A percentile compares a stretch with the other conserved stretches of the same genome.
Conservation (phyloP, 352 stramenopile species). For the Phytophthora pini region DNA sequence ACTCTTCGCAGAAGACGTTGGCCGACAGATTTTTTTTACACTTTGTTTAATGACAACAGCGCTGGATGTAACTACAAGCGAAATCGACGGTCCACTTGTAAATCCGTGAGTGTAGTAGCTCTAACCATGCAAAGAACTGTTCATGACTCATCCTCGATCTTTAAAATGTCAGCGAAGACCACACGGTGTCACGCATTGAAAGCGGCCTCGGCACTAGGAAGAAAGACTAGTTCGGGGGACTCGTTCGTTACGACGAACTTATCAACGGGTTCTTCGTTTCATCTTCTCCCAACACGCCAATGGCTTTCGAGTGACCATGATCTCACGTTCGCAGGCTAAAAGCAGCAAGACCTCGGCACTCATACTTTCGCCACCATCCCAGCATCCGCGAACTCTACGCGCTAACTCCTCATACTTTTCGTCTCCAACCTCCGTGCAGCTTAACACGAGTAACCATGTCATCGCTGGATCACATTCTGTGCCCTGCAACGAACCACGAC, state of each 20-base stretch:
- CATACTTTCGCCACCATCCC: not conserved
- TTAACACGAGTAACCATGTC: constrained; percentile 14
- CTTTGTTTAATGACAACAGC: not conserved
- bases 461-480: constrained; percentile 27
- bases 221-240: not conserved
- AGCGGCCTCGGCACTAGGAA: not conserved
- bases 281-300: constrained; percentile 13
- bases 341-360: not conserved
- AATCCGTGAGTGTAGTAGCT: too few relatives aligned
- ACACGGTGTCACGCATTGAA: too few relatives aligned
- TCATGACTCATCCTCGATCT: too few relatives aligned
- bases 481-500: not conserved
- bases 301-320: constrained; percentile 20
- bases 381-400: constrained; percentile 1
- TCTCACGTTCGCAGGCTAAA: constrained; percentile 14
- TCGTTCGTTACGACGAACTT: constrained; percentile 24
- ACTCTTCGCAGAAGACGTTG: not conserved
- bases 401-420: constrained; percentile 3
- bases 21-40: not conserved
- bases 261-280: constrained; percentile 38
- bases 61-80: too few relatives aligned
- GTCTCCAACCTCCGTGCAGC: not conserved
- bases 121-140: too few relatives aligned
- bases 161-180: too few relatives aligned
- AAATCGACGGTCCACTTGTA: too few relatives aligned